Percentiles rank a stretch among this genome's conserved stretches.
These are phyloP conservation scores for Gypsophila paniculata DNA, from an alignment of 179 eudicot species.

Conservation along the genomic window DNA sequence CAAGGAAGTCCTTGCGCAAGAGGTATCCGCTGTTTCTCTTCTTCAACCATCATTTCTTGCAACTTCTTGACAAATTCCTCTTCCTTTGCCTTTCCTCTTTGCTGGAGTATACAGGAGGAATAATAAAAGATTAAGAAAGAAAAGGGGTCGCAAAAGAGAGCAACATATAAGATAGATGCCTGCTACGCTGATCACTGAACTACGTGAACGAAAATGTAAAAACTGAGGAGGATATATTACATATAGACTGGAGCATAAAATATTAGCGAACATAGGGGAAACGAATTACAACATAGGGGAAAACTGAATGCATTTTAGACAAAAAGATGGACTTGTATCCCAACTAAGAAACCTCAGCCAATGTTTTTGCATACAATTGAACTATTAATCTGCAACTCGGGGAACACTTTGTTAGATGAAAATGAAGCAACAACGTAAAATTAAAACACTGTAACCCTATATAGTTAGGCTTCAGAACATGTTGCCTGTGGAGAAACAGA, in stretches of 20 bases:
- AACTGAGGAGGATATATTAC: no score
- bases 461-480: not conserved
- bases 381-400: not conserved
- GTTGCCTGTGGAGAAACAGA: not conserved
- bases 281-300: no score
- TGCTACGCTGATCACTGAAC: no score
- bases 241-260: no score
- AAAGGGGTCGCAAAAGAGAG: not conserved
- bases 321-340: not conserved
- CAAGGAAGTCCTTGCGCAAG: slow-evolving; percentile 95
- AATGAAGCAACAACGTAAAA: not conserved
- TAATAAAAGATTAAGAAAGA: not conserved
- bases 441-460: not conserved
- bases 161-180: no score
- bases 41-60: slow-evolving; percentile 66
- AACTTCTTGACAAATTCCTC: slow-evolving; percentile 77
- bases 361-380: not conserved
- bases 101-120: slow-evolving; percentile 35
- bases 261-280: no score
- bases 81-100: slow-evolving; percentile 79
- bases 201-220: no score
- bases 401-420: not conserved
- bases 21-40: slow-evolving; percentile 75
- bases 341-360: not conserved
- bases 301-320: not conserved